A percentile compares a stretch with the other conserved stretches of the same genome.
Evolutionary conservation across 2,329 filamentous ascomycete species (phyloP).

Genomic region (Fusarium camptoceras): DNA sequence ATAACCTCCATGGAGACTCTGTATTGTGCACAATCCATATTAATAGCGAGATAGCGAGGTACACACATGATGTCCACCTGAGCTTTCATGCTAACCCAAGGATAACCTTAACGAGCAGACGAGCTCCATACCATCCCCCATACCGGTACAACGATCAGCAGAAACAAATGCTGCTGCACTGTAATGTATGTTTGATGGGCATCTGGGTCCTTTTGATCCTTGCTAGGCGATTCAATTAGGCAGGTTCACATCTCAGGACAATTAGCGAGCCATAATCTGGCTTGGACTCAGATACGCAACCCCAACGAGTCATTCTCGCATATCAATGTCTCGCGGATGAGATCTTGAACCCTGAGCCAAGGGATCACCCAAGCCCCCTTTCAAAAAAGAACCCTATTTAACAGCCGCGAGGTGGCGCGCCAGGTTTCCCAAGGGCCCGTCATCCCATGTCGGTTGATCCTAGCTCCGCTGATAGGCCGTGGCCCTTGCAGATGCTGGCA

Average conservation of each 20-base stretch:
- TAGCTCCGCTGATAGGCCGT: constrained; percentile 43
- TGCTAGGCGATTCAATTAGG: constrained; percentile 3
- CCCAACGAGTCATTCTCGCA: neutral
- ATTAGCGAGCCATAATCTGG: neutral
- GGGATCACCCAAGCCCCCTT: constrained; percentile 33
- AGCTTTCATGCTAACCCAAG: constrained; percentile 19
- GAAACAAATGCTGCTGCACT: constrained; percentile 16
- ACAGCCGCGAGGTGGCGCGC: constrained; percentile 36
- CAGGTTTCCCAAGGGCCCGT: constrained; percentile 29
- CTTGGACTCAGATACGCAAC: neutral
- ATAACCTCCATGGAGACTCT: neutral
- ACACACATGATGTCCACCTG: neutral
- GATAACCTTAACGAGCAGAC: constrained; percentile 1
- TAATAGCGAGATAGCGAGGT: constrained; percentile 3
- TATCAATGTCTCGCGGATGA: constrained; percentile 12
- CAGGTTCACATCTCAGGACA: neutral
- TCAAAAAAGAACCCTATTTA: constrained; percentile 33
- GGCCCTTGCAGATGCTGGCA: constrained; percentile 47
- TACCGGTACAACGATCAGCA: constrained; percentile 21
- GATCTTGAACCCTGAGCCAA: constrained; percentile 31
- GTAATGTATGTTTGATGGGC: constrained; percentile 8
- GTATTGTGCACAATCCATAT: neutral
- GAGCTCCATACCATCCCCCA: neutral
- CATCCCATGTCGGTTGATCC: constrained; percentile 36
- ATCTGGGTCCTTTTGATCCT: constrained; percentile 16